A percentile compares a stretch with the other conserved stretches of the same genome.
These are phyloP conservation scores for Fusarium sp. DNA, from an alignment of 2,329 filamentous ascomycete species.

Conservation along the genomic window DNA sequence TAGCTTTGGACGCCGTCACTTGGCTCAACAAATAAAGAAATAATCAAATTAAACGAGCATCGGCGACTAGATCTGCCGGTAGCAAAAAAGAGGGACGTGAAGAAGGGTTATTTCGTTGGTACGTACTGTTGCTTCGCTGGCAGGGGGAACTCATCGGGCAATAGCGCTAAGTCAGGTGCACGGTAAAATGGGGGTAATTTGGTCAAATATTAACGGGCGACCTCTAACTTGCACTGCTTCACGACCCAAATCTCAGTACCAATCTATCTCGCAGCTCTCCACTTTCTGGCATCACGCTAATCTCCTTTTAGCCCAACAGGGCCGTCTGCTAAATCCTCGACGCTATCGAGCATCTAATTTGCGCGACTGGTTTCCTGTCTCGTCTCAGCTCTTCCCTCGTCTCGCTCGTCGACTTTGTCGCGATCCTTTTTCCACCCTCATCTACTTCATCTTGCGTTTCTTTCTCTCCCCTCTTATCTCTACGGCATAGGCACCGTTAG, in stretches of 20 bases:
- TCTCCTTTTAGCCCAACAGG: slow-evolving; percentile 36
- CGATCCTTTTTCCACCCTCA: slow-evolving; percentile 43
- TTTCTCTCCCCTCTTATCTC: slow-evolving; percentile 28
- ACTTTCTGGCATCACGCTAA: slow-evolving; percentile 30
- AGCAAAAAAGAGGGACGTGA: slow-evolving; percentile 3
- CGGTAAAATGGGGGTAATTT: slow-evolving; percentile 37
- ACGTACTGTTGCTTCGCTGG: slow-evolving; percentile 22
- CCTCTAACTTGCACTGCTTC: neutral
- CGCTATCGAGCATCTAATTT: slow-evolving; percentile 47
- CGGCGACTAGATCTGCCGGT: slow-evolving; percentile 10
- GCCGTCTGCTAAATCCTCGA: slow-evolving; percentile 41
- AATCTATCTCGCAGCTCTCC: slow-evolving; percentile 44
- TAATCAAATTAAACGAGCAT: neutral
- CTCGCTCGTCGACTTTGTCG: slow-evolving; percentile 38
- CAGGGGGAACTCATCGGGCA: slow-evolving; percentile 29
- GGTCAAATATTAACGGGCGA: slow-evolving; percentile 25
- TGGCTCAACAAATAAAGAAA: neutral
- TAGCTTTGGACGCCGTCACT: neutral
- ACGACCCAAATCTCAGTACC: slow-evolving; percentile 11
- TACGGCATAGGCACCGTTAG: slow-evolving; percentile 29
- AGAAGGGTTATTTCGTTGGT: slow-evolving; percentile 11
- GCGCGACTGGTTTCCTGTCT: slow-evolving; percentile 44
- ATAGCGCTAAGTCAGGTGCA: slow-evolving; percentile 38
- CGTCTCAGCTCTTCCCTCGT: slow-evolving; percentile 41
- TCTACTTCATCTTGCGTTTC: slow-evolving; percentile 31